These are phyloP conservation scores for Penicillium sp. DNA, from an alignment of 2,329 filamentous ascomycete genomes.

Conservation along the genomic window DNA sequence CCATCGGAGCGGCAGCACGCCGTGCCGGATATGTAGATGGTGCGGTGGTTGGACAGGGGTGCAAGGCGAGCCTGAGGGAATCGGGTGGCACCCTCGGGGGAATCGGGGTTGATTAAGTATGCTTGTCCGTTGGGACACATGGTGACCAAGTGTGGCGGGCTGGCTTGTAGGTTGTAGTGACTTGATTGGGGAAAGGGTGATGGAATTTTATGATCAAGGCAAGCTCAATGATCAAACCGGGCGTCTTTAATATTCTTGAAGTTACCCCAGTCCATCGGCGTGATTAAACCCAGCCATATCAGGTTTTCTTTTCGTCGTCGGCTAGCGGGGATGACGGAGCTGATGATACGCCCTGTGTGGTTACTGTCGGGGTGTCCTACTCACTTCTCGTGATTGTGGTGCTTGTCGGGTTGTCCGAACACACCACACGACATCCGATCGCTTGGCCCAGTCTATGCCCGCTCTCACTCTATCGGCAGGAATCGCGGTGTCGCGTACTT, in stretches of 20 bases:
- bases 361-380: too few species aligned
- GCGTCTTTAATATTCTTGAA: not conserved
- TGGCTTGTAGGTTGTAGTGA: not conserved
- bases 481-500: not conserved
- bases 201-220: not conserved
- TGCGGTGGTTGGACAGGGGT: constrained; percentile 31
- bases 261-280: not conserved
- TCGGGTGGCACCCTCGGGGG: constrained; percentile 24
- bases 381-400: too few species aligned
- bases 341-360: not conserved
- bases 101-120: constrained; percentile 35
- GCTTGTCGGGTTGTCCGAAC: not conserved
- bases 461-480: too few species aligned
- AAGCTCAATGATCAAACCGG: not conserved
- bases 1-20: constrained; percentile 38
- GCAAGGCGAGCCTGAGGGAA: constrained; percentile 41
- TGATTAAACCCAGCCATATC: not conserved
- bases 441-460: not conserved
- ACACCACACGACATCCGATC: not conserved
- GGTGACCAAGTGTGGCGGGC: not conserved
- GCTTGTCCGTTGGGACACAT: constrained; percentile 38
- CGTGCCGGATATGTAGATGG: constrained; percentile 44
- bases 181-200: not conserved
- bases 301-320: not conserved
- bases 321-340: not conserved